A percentile compares a stretch with the other conserved stretches of the same genome.
phyloP scores from a whole-genome alignment of 768 basidiomycete genomes.

The Phanerochaete carnosa region DNA sequence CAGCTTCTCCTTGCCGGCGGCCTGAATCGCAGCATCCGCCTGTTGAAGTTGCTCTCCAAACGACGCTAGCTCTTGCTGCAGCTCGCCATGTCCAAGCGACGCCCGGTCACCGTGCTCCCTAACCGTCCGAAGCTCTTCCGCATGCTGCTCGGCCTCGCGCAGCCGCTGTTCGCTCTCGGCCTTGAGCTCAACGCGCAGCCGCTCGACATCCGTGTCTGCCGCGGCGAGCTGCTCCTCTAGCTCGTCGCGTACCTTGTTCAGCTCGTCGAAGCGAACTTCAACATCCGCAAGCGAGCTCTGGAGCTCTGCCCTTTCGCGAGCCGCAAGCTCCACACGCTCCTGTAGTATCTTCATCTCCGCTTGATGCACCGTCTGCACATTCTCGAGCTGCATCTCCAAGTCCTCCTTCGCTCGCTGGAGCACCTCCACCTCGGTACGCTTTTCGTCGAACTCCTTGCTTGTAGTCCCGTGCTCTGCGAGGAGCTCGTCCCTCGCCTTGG shows the following conservation, averaged over 20 bases:
- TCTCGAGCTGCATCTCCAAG: conserved; percentile 11
- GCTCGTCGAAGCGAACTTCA: conserved; percentile 9
- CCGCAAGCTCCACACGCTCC: conserved; percentile 1
- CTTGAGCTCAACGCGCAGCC: conserved; percentile 7
- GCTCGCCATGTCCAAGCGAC: conserved; percentile 10
- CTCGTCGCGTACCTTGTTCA: conserved; percentile 14
- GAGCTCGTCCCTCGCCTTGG: conserved; percentile 19
- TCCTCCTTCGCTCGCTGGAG: conserved; percentile 6
- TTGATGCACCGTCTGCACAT: background rate
- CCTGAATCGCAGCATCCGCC: conserved; percentile 31
- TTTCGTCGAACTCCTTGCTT: conserved; percentile 7
- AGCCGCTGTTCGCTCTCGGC: conserved; percentile 2
- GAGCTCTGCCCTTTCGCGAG: background rate
- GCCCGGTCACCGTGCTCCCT: conserved; percentile 16
- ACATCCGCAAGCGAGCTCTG: conserved; percentile 7
- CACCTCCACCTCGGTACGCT: background rate
- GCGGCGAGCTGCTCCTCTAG: conserved; percentile 4
- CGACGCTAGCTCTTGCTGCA: conserved; percentile 21
- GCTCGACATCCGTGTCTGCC: conserved; percentile 5
- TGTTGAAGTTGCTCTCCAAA: conserved; percentile 41
- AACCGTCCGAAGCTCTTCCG: conserved; percentile 21
- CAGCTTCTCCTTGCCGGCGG: conserved; percentile 48
- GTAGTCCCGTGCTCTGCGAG: conserved; percentile 29
- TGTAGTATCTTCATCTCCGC: conserved; percentile 3
- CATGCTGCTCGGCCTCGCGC: conserved; percentile 21